phyloP scores from a whole-genome alignment of 73 alveolate species.

The Halteria grandinella region DNA sequence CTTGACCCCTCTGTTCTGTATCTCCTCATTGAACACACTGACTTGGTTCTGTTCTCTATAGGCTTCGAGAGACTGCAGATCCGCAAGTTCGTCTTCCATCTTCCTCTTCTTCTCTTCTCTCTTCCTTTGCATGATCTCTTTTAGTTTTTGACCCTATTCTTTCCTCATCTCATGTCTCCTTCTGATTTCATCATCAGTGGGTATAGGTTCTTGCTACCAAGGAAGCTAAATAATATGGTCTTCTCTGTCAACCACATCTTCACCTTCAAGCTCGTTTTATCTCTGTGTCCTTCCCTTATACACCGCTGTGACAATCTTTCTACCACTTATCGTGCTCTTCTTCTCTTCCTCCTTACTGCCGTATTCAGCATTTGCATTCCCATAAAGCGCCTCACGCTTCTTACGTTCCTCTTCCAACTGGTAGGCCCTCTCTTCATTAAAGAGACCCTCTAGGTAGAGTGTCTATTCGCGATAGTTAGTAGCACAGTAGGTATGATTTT shows the following conservation, averaged over 20 bases:
- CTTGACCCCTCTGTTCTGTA: conserved; percentile 78
- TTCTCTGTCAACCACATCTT: conserved; percentile 24
- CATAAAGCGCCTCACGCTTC: conserved; percentile 48
- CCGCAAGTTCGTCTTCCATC: conserved; percentile 61
- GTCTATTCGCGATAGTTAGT: conserved; percentile 78
- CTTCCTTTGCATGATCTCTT: conserved; percentile 66
- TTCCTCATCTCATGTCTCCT: conserved; percentile 54
- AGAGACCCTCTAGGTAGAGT: conserved; percentile 67
- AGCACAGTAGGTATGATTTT: conserved; percentile 85
- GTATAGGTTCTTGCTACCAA: conserved; percentile 37
- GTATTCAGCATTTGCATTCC: conserved; percentile 13
- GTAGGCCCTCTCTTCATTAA: conserved; percentile 72
- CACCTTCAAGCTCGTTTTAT: conserved; percentile 15
- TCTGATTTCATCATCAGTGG: conserved; percentile 58
- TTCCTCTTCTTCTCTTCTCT: conserved; percentile 64
- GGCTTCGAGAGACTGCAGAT: conserved; percentile 57
- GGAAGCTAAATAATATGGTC: conserved; percentile 57
- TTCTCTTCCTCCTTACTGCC: not conserved
- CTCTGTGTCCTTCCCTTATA: conserved; percentile 7
- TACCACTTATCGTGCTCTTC: not conserved
- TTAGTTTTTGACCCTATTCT: conserved; percentile 64
- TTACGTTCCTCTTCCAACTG: conserved; percentile 56
- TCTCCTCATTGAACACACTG: conserved; percentile 79
- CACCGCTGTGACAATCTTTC: not conserved
- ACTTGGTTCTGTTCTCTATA: conserved; percentile 53